phyloP scores from a whole-genome alignment of 1,284 basidiomycete genomes.

The Stygiomarasmius scandens region DNA sequence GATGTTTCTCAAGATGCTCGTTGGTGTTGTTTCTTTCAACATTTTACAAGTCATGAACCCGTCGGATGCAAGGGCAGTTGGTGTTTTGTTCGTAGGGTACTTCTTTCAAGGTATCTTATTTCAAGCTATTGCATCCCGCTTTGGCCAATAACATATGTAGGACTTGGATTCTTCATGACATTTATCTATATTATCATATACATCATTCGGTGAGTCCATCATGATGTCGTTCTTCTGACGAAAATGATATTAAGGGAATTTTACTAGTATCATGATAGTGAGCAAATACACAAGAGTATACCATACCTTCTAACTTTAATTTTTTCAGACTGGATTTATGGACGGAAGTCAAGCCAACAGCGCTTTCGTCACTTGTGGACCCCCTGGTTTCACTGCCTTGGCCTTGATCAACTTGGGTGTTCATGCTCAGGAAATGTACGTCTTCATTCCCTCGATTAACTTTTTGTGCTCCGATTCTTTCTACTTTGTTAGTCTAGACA shows the following conservation, averaged over 20 bases:
- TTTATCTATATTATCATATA: constrained; percentile 56
- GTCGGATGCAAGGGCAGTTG: constrained; percentile 38
- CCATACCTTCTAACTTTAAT: too few relatives aligned
- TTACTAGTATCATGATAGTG: constrained; percentile 45
- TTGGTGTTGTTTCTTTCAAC: constrained; percentile 51
- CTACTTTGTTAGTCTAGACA: too few relatives aligned
- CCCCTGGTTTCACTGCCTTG: constrained; percentile 48
- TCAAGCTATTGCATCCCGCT: background rate
- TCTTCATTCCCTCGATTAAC: too few relatives aligned
- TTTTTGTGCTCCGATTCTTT: too few relatives aligned
- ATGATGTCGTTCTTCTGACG: constrained; percentile 10
- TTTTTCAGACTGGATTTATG: constrained; percentile 47
- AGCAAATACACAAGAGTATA: constrained; percentile 12
- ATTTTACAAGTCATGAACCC: constrained; percentile 42
- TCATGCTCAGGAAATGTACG: constrained; percentile 41
- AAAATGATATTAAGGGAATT: background rate
- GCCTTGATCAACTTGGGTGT: constrained; percentile 49
- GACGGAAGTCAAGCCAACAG: constrained; percentile 53
- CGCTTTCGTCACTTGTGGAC: constrained; percentile 48
- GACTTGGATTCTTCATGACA: constrained; percentile 53
- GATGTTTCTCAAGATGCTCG: constrained; percentile 43
- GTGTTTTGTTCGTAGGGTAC: constrained; percentile 47
- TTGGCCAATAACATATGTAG: constrained; percentile 23
- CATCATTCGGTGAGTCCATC: constrained; percentile 30
- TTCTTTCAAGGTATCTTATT: constrained; percentile 46